These are phyloP conservation scores for Lenwebbia sp. DNA, from an alignment of 345 rosid species.

Conservation along the genomic window DNA sequence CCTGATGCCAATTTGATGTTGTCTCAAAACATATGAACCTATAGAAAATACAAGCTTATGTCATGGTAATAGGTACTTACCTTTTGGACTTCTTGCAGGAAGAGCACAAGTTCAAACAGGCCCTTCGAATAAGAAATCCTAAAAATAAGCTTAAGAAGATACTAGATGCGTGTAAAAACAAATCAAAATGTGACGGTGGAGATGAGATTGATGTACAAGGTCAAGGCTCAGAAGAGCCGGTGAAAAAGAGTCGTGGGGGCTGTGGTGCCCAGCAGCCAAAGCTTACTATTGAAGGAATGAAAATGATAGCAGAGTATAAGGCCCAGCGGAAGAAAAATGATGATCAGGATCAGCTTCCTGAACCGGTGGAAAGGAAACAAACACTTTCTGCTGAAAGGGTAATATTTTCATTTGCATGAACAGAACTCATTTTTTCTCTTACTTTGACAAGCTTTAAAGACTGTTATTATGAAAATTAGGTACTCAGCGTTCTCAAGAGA, in stretches of 20 bases:
- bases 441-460: neutral
- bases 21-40: neutral
- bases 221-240: slow-evolving; percentile 62
- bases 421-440: neutral
- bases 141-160: slow-evolving; percentile 81
- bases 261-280: slow-evolving; percentile 94
- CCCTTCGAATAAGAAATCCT: slow-evolving; percentile 83
- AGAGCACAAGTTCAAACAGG: slow-evolving; percentile 85
- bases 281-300: slow-evolving; percentile 89
- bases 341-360: slow-evolving; percentile 85
- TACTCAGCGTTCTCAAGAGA: slow-evolving; percentile 83
- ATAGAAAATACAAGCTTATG: neutral
- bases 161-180: slow-evolving; percentile 82
- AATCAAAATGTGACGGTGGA: slow-evolving; percentile 81
- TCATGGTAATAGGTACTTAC: neutral
- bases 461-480: slow-evolving; percentile 16
- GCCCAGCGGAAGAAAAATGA: slow-evolving; percentile 59
- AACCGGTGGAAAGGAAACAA: slow-evolving; percentile 91
- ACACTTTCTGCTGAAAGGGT: slow-evolving; percentile 89
- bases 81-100: slow-evolving; percentile 33
- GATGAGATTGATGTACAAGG: slow-evolving; percentile 69
- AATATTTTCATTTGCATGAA: neutral
- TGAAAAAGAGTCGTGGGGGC: slow-evolving; percentile 74
- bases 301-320: slow-evolving; percentile 88
- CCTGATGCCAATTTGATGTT: neutral